Evolutionary conservation across 208 protist species (phyloP).

Genomic region (Angomonas ambiguus): DNA sequence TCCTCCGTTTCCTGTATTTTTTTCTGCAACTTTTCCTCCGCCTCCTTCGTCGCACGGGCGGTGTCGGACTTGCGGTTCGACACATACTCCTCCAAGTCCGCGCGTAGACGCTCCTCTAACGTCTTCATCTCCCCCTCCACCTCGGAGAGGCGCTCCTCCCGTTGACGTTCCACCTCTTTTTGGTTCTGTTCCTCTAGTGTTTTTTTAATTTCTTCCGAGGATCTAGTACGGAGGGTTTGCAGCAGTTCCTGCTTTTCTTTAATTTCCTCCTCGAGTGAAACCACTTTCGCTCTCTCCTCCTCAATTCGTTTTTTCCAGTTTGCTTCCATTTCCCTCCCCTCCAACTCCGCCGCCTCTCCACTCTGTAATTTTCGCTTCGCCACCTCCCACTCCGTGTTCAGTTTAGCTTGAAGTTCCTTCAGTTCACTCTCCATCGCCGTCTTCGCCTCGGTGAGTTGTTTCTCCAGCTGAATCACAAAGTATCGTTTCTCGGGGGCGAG

Average conservation of each 20-base stretch:
- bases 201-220: conserved; percentile 7
- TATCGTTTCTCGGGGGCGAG: conserved; percentile 34
- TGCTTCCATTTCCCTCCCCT: background rate
- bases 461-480: conserved; percentile 35
- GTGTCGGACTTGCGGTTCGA: too few species aligned
- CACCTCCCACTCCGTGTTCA: background rate
- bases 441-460: conserved; percentile 19
- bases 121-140: too few species aligned
- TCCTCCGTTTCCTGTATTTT: conserved; percentile 11
- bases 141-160: too few species aligned
- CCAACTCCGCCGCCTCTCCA: background rate
- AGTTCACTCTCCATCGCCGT: conserved; percentile 19
- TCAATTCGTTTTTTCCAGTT: conserved; percentile 10
- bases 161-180: conserved; percentile 6
- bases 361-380: background rate
- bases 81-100: conserved; percentile 19
- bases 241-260: background rate
- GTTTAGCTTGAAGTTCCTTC: background rate
- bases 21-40: conserved; percentile 22
- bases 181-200: conserved; percentile 9
- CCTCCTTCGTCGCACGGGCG: too few species aligned
- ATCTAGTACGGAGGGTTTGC: conserved; percentile 9
- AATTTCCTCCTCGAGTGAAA: conserved; percentile 19
- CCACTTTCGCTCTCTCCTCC: conserved; percentile 17
- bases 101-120: conserved; percentile 1